A percentile compares a stretch with the other conserved stretches of the same genome.
Evolutionary conservation across 2,329 filamentous ascomycete genomes (phyloP).

Genomic region (Berkeleyomyces rouxiae): DNA sequence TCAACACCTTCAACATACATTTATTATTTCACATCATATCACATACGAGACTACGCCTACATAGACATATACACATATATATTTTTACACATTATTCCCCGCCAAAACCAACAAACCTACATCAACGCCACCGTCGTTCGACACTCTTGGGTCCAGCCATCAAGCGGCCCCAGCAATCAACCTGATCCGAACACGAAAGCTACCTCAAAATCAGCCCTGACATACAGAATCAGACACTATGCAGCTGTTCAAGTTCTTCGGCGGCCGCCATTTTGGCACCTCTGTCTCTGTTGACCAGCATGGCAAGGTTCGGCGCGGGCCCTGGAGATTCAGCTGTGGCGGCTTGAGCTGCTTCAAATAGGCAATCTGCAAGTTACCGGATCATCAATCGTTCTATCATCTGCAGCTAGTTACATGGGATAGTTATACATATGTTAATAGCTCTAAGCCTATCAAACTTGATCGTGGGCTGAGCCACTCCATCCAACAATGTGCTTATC

Average conservation of each 20-base stretch:
- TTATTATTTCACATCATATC: neutral
- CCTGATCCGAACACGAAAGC: neutral
- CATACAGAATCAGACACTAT: constrained; percentile 25
- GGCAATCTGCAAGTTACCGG: neutral
- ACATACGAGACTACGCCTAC: too few relatives aligned
- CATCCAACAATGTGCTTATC: neutral
- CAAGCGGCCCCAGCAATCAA: neutral
- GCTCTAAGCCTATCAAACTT: neutral
- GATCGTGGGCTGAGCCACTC: neutral
- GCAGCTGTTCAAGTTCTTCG: constrained; percentile 30
- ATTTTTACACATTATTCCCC: neutral
- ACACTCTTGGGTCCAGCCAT: neutral
- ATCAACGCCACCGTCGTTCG: neutral
- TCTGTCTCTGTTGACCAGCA: constrained; percentile 29
- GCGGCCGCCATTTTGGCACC: constrained; percentile 33
- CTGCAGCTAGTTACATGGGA: too few relatives aligned
- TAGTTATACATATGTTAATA: neutral
- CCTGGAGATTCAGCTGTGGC: constrained; percentile 34
- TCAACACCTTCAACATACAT: neutral
- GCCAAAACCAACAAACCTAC: neutral
- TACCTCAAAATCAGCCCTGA: constrained; percentile 5
- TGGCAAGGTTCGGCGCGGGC: constrained; percentile 29
- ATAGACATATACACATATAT: neutral
- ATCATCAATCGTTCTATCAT: neutral
- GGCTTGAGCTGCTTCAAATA: constrained; percentile 35